Evolutionary conservation across 345 rosid genomes (phyloP).

Genomic region (Eucalyptus tenuipes): DNA sequence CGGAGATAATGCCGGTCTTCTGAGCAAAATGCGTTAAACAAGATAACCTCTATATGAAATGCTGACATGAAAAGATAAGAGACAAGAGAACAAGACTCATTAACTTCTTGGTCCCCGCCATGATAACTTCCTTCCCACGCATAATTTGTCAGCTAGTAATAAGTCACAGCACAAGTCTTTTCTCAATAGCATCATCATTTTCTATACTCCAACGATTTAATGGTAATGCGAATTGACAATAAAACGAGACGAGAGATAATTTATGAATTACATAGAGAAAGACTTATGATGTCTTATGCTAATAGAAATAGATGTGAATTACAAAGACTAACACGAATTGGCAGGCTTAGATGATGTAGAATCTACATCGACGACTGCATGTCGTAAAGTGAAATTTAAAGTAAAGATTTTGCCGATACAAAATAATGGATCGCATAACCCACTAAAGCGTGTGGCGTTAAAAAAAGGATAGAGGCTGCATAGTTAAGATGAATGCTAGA

Average conservation of each 20-base stretch:
- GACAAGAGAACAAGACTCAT: no score
- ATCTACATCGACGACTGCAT: no score
- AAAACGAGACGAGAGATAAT: not conserved
- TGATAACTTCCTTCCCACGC: not conserved
- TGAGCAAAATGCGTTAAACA: not conserved
- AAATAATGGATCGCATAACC: no score
- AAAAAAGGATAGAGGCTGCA: no score
- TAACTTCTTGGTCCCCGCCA: not conserved
- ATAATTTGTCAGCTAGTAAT: not conserved
- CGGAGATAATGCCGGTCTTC: not conserved
- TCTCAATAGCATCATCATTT: not conserved
- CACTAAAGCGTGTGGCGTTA: no score
- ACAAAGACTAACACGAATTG: not conserved
- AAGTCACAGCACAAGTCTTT: not conserved
- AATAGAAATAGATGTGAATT: no score
- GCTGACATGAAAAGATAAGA: no score
- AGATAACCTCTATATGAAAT: rapidly evolving
- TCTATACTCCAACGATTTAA: not conserved
- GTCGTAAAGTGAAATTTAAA: no score
- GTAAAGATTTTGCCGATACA: no score
- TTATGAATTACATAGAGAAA: not conserved
- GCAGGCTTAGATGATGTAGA: no score
- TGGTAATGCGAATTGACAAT: not conserved
- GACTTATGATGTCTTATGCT: not conserved
- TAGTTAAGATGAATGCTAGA: no score